phyloP scores from a whole-genome alignment of 306 rosid genomes.

The Gastrolobium bilobum region DNA sequence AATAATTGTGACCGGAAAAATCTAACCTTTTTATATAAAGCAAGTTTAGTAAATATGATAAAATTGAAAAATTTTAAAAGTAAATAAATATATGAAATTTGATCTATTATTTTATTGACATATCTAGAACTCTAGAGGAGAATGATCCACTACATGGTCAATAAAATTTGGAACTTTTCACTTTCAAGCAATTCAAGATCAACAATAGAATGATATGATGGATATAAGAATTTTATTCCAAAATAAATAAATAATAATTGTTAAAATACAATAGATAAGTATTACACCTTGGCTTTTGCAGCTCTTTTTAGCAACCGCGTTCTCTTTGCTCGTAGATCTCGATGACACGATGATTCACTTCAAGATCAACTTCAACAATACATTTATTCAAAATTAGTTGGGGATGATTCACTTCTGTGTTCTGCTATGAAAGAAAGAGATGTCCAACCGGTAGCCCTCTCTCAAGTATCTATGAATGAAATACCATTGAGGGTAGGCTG shows the following conservation, averaged over 20 bases:
- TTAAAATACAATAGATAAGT: neutral
- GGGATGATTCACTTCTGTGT: no score
- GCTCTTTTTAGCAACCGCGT: neutral
- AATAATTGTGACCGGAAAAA: no score
- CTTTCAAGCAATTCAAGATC: neutral
- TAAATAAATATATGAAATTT: neutral
- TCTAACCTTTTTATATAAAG: no score
- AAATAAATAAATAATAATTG: neutral
- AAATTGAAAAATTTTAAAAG: neutral
- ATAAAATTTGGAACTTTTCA: neutral
- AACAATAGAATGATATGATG: neutral
- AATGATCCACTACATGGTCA: neutral
- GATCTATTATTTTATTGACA: neutral
- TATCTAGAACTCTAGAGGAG: neutral
- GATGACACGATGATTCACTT: neutral
- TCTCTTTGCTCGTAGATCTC: neutral
- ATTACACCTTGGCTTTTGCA: conserved; percentile 16
- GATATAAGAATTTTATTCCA: neutral
- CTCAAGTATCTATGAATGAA: no score
- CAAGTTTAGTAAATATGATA: neutral
- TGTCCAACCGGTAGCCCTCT: no score
- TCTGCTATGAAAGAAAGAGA: no score
- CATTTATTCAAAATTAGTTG: no score
- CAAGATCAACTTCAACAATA: no score
- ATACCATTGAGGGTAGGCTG: no score